These are phyloP conservation scores for Scleroderma citrinum DNA, from an alignment of 768 basidiomycete genomes.

Conservation along the genomic window DNA sequence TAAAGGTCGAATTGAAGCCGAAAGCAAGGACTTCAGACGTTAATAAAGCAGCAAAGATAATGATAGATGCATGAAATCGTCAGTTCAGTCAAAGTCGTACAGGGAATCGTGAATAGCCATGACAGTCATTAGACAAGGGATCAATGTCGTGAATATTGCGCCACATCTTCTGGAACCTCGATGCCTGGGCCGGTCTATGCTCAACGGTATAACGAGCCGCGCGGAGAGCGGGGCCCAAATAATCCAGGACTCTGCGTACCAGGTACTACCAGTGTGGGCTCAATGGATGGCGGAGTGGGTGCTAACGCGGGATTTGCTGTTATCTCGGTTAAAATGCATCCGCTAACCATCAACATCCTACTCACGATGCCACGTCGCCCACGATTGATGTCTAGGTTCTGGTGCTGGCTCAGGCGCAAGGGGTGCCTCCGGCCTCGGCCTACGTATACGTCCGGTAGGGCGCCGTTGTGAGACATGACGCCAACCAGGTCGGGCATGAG, in stretches of 20 bases:
- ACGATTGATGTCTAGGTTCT: constrained; percentile 45
- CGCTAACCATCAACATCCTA: constrained; percentile 12
- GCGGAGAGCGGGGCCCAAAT: constrained; percentile 74
- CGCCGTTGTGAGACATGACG: constrained; percentile 40
- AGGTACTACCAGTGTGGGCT: constrained; percentile 57
- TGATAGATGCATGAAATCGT: constrained; percentile 15
- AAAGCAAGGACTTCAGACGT: no score
- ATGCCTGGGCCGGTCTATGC: not conserved
- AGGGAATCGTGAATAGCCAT: constrained; percentile 17
- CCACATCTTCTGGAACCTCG: not conserved
- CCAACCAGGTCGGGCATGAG: constrained; percentile 54
- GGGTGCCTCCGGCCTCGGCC: constrained; percentile 30
- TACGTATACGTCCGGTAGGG: constrained; percentile 37
- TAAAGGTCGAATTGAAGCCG: not conserved
- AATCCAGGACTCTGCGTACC: constrained; percentile 56
- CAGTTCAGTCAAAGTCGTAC: constrained; percentile 10
- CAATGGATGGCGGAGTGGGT: constrained; percentile 57
- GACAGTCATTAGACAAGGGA: no score
- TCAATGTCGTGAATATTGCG: not conserved
- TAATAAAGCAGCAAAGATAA: constrained; percentile 16
- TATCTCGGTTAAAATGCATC: not conserved
- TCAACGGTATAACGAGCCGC: constrained; percentile 29
- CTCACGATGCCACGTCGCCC: constrained; percentile 67
- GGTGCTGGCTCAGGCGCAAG: constrained; percentile 26
- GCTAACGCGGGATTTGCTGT: constrained; percentile 52